Conservation (phyloP, 768 basidiomycete species). For the Hirschioporus abietinus region DNA sequence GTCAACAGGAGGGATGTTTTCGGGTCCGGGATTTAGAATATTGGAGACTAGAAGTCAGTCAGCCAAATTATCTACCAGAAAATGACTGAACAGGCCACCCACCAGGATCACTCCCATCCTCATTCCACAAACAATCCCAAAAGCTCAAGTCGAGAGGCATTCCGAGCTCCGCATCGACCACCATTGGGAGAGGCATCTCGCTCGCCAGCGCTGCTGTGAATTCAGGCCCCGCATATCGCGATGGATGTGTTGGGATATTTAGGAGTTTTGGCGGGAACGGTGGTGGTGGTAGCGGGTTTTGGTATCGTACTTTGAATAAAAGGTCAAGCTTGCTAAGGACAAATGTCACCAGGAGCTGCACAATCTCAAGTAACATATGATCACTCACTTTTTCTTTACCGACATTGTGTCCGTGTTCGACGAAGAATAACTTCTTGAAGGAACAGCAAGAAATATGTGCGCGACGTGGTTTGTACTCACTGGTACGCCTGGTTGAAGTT, state of each 20-base stretch:
- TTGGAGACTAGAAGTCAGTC: not conserved
- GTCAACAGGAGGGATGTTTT: constrained; percentile 56
- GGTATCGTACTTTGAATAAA: constrained; percentile 87
- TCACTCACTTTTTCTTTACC: not conserved
- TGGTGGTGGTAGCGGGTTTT: constrained; percentile 90
- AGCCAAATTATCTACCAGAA: constrained; percentile 5
- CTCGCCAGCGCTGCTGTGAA: constrained; percentile 78
- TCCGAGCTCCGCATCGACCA: constrained; percentile 93
- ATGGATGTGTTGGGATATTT: constrained; percentile 84
- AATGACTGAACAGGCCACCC: constrained; percentile 17
- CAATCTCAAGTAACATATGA: not conserved
- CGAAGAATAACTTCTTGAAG: not conserved
- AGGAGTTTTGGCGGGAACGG: constrained; percentile 96
- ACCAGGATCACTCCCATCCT: constrained; percentile 69
- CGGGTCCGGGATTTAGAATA: constrained; percentile 64
- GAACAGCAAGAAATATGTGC: not conserved
- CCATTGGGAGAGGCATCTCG: constrained; percentile 86
- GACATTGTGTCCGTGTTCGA: not conserved
- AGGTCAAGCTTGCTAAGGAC: constrained; percentile 74
- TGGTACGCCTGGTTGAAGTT: too few relatives aligned
- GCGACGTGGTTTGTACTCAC: not conserved
- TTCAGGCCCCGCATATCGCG: constrained; percentile 81
- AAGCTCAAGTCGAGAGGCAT: constrained; percentile 90
- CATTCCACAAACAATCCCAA: constrained; percentile 82
- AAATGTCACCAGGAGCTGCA: not conserved